Percentiles rank a stretch among this genome's conserved stretches.
These are phyloP conservation scores for Echeveria elegans DNA, from an alignment of 164 flowering plant genomes.

Conservation along the genomic window DNA sequence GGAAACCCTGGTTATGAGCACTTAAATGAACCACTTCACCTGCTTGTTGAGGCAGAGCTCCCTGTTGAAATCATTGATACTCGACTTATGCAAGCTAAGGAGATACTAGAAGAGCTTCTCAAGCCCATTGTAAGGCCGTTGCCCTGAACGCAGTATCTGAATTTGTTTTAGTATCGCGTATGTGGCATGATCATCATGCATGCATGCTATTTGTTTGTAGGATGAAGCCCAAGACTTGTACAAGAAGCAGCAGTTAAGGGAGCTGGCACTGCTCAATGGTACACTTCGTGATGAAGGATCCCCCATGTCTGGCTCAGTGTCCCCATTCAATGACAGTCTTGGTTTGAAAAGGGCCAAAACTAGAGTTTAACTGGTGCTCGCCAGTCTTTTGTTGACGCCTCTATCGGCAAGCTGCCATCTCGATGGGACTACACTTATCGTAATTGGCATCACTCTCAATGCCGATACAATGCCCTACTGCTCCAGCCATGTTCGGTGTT, in stretches of 20 bases:
- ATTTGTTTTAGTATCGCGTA: neutral
- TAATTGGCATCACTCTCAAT: neutral
- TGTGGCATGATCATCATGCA: neutral
- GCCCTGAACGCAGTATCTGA: neutral
- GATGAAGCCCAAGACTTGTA: slow-evolving; percentile 86
- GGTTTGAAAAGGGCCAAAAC: slow-evolving; percentile 99
- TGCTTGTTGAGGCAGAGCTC: slow-evolving; percentile 84
- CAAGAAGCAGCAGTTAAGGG: slow-evolving; percentile 94
- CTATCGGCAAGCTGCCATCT: neutral
- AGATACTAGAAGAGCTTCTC: slow-evolving; percentile 81
- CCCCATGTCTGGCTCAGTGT: slow-evolving; percentile 77
- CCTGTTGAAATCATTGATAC: slow-evolving; percentile 81
- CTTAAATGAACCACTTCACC: slow-evolving; percentile 88
- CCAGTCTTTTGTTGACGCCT: neutral
- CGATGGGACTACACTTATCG: neutral
- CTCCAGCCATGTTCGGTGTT: neutral
- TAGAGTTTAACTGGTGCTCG: slow-evolving; percentile 36
- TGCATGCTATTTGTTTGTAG: slow-evolving; percentile 21
- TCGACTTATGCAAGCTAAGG: slow-evolving; percentile 82
- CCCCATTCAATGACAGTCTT: slow-evolving; percentile 93
- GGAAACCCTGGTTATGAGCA: slow-evolving; percentile 95
- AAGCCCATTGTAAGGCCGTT: slow-evolving; percentile 54
- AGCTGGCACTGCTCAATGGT: slow-evolving; percentile 90
- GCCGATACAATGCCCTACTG: neutral
- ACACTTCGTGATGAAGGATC: slow-evolving; percentile 87